A percentile compares a stretch with the other conserved stretches of the same genome.
phyloP scores from a whole-genome alignment of 1,139 yeast species.

The Yarrowia galli region DNA sequence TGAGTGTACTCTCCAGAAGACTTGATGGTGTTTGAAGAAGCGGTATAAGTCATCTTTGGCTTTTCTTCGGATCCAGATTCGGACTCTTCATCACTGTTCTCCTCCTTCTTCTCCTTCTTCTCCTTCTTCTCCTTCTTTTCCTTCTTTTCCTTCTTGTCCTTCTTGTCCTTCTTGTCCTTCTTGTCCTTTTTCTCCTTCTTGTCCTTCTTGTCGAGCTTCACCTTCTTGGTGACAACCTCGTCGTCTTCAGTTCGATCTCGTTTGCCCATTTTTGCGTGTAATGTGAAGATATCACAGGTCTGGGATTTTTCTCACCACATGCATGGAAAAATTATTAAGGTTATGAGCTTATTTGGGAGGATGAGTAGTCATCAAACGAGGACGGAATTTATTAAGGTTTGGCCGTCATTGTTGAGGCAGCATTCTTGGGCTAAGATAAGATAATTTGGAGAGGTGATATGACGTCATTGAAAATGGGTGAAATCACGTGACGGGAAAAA shows the following conservation, averaged over 20 bases:
- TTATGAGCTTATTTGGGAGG: not conserved
- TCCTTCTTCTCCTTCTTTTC: conserved; percentile 47
- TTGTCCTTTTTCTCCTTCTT: conserved; percentile 55
- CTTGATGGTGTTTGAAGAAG: conserved; percentile 36
- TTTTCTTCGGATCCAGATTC: conserved; percentile 48
- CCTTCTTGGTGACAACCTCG: conserved; percentile 44
- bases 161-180: conserved; percentile 59
- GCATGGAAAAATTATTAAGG: conserved; percentile 30
- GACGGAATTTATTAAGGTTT: no score
- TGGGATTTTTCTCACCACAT: conserved; percentile 17
- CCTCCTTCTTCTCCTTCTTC: conserved; percentile 58
- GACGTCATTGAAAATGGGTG: no score
- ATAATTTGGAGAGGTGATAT: no score
- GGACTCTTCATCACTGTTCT: conserved; percentile 46
- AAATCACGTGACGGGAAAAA: no score
- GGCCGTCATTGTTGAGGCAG: no score
- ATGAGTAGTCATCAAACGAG: no score
- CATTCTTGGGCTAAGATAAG: no score
- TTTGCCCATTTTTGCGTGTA: conserved; percentile 21
- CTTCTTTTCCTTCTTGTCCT: conserved; percentile 50
- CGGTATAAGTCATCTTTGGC: conserved; percentile 46
- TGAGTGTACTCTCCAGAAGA: conserved; percentile 45
- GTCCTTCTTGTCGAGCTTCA: conserved; percentile 45
- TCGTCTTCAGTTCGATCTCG: conserved; percentile 41
- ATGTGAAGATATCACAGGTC: not conserved